These are phyloP conservation scores for Zostera marina DNA, from an alignment of 116 monocot genomes.

Conservation along the genomic window DNA sequence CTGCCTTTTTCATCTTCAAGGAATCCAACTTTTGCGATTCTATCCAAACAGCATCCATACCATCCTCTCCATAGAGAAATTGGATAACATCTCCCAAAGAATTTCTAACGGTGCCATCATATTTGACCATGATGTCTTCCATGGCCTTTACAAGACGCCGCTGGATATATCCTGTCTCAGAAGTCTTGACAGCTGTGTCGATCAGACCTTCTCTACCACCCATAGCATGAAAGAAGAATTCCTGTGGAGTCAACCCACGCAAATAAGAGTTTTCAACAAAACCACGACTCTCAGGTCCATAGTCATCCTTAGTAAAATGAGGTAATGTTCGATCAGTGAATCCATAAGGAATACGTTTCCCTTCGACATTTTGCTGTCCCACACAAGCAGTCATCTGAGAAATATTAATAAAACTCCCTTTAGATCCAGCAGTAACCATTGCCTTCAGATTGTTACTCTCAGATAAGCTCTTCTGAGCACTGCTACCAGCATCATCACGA, in stretches of 20 bases:
- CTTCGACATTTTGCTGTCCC: conserved; percentile 98
- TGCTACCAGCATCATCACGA: conserved; percentile 95
- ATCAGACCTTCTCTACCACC: conserved; percentile 99
- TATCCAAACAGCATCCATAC: conserved; percentile 99
- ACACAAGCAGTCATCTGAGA: conserved; percentile 99
- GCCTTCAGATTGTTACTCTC: conserved; percentile 98
- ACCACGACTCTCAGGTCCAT: conserved; percentile 97
- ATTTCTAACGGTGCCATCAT: conserved; percentile 98
- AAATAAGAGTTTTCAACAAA: conserved; percentile 99
- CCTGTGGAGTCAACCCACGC: conserved; percentile 93
- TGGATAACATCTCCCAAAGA: conserved; percentile 96
- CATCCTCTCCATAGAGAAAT: conserved; percentile 98
- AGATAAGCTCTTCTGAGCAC: conserved; percentile 94
- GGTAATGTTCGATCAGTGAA: conserved; percentile 87
- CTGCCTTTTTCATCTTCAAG: conserved; percentile 78
- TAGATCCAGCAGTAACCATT: conserved; percentile 97
- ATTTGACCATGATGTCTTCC: conserved; percentile 99
- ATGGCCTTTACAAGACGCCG: conserved; percentile 95
- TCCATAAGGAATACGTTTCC: conserved; percentile 94
- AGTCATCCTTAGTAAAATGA: conserved; percentile 93
- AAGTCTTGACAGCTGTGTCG: conserved; percentile 98
- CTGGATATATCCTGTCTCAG: conserved; percentile 98
- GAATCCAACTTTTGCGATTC: conserved; percentile 89
- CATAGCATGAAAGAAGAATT: conserved; percentile 99
- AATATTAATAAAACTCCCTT: conserved; percentile 98